Base-by-base conservation (phyloP, 352 stramenopile species). In the Phytophthora tentaculata region DNA sequence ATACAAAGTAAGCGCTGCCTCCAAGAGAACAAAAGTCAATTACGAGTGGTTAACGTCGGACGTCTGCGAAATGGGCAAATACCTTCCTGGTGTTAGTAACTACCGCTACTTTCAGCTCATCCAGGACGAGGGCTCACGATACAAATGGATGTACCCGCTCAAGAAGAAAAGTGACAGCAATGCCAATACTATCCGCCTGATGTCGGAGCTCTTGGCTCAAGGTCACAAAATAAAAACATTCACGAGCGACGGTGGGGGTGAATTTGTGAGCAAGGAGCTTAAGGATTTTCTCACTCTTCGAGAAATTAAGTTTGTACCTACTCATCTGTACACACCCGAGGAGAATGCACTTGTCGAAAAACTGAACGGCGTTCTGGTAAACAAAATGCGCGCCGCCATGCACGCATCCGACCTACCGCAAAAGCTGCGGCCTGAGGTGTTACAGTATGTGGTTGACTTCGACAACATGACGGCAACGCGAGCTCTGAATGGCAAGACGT, bases 81-180 rank as follows among this genome's bases (percentile, higher is more conserved):
- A 19, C 3, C 5, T 57, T 12, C 51, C 51, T 16, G 12, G 51
- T 32, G 9, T 4, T 32, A 44, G 14, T 6, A 29, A n/a, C 8
- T 37, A 23, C 13, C 6, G 13, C 10, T 63, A 69, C 7, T 71
- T 71, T 8, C 56, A 66, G 28, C 13, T 66, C 2, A 61, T 66
- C 10, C 39, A 66, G 22, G 56, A 57, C 7, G 56, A 71, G 26
- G n/a, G 49, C 0, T 66, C 63, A 2, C 22, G 63, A 0, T 71
- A 52, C n/a, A 65, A 71, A 20, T 66, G 56, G 56, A 19, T 22
- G 0, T 70, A 22, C 14, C 29, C 28, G 1, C 0, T 56, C 7
- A 59, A 65, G 6, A 37, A 60, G 16, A 64, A 65, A 17, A 43
- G 24, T 5, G 26, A 70, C 13, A 12, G 47, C 0, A 70, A 70